phyloP scores from a whole-genome alignment of 352 stramenopile genomes.

The Globisporangium megalacanthum region DNA sequence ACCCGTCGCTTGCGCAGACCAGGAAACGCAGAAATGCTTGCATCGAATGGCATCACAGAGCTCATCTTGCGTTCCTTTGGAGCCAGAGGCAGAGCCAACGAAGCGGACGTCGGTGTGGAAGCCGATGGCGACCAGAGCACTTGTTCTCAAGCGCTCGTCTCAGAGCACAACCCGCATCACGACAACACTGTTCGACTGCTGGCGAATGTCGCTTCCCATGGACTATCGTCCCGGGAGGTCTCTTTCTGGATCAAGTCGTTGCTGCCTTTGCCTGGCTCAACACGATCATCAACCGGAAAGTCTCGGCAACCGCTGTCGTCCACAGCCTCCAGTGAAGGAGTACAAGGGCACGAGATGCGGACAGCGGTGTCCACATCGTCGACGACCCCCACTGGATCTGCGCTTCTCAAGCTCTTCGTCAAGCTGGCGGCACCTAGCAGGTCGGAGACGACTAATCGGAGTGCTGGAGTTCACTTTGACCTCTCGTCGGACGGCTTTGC shows the following conservation, averaged over 20 bases:
- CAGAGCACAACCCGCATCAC: constrained; percentile 17
- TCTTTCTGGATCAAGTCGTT: constrained; percentile 13
- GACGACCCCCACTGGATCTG: neutral
- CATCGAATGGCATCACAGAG: constrained; percentile 16
- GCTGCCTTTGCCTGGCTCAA: neutral
- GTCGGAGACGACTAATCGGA: neutral
- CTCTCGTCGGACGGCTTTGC: constrained; percentile 52
- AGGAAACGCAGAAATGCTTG: constrained; percentile 19
- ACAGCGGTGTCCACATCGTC: neutral
- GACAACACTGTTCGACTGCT: constrained; percentile 2
- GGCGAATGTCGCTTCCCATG: neutral
- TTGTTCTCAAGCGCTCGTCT: constrained; percentile 22
- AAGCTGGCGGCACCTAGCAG: constrained; percentile 1
- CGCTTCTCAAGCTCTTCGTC: constrained; percentile 9
- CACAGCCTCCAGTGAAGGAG: neutral
- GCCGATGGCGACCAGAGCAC: no score
- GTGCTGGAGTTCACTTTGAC: constrained; percentile 35
- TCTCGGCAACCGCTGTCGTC: no score
- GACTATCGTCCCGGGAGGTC: constrained; percentile 11
- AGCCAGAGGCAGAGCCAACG: no score
- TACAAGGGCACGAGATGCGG: neutral
- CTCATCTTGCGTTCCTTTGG: constrained; percentile 29
- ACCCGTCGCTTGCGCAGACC: constrained; percentile 6
- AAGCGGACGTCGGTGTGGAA: neutral
- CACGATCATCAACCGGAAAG: neutral